Evolutionary conservation across 305 asterid genomes (phyloP).

Genomic region (Withania somnifera): DNA sequence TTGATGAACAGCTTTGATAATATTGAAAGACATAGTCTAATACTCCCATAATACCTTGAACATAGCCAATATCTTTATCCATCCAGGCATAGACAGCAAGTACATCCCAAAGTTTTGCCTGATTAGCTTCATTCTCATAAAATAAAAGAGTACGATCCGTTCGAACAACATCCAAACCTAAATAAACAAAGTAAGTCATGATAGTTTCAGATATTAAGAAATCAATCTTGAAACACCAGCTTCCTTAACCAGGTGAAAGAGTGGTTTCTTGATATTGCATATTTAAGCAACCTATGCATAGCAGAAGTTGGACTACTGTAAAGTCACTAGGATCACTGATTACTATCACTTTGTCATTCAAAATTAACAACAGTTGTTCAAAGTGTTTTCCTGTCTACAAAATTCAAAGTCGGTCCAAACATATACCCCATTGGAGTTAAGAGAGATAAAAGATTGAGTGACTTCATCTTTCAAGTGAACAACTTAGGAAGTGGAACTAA

Average conservation of each 20-base stretch:
- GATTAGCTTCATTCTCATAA: conserved; percentile 77
- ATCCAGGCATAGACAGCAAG: conserved; percentile 89
- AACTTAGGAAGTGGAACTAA: not conserved
- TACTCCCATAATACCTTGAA: conserved; percentile 59
- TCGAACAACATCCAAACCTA: conserved; percentile 91
- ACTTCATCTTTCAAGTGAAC: not conserved
- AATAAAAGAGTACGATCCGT: conserved; percentile 75
- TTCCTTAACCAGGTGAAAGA: not conserved
- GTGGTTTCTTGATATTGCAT: not conserved
- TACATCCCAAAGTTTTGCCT: conserved; percentile 78
- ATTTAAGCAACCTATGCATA: not conserved
- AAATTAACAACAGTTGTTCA: not conserved
- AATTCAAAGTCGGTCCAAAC: not conserved
- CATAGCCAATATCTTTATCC: conserved; percentile 92
- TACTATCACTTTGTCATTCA: not conserved
- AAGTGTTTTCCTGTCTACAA: not conserved
- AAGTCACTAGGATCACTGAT: not conserved
- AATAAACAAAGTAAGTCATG: conserved; percentile 8
- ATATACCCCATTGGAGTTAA: not conserved
- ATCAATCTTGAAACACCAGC: not conserved
- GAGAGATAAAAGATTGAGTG: not conserved
- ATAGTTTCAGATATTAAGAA: conserved; percentile 6
- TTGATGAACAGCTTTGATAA: conserved; percentile 9
- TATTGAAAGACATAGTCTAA: conserved; percentile 8
- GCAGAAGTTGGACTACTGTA: not conserved